Base-by-base conservation (phyloP, 805 yeast genomes). In the Pichia membranifaciens region DNA sequence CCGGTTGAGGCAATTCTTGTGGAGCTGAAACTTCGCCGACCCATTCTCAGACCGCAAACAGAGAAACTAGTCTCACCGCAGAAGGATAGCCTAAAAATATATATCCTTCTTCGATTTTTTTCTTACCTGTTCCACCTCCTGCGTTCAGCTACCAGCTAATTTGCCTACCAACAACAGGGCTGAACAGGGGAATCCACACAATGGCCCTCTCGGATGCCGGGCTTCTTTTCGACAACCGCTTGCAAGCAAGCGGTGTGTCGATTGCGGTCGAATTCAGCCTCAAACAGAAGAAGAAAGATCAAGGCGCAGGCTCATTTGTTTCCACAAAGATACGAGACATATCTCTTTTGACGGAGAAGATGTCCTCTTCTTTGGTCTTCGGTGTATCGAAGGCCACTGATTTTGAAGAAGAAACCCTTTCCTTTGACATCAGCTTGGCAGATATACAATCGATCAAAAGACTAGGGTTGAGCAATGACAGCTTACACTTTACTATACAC, bases 401-500 rank as follows among this genome's bases (percentile, higher is more conserved):
- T 8, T 18, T 21, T 3, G 29, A 18, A 4, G 5, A 18, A 31
- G 40, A 35, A 20, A 36, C 4, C 4, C 29, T 37, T 20, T n/a
- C 29, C 31, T 33, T 40, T 29, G 23, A 12, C 16, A 41, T 45
- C 4, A 22, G n/a, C 10, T n/a, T 48, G 4, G n/a, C 6, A 16
- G 45, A 44, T 21, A 21, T 48, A 8, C 16, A 31, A 13, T 29
- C 51, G 2, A 44, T 48, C 3, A 33, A 44, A 28, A 21, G 47
- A 23, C 39, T 48, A 3, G 16, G 15, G 2, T 31, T 48, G 20
- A 17, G 31, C 10, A 48, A 48, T 37, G 43, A 48, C 15, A 5
- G 9, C 16, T 10, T 48, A 6, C 16, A 35, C 9, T 44, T 48
- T n/a, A 21, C 6, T 10, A 31, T 38, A 15, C 16, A 15, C 15